Evolutionary conservation across 2,329 filamentous ascomycete species (phyloP), one percentile per base, ranked within the genome.

Genomic region (Cordyceps tenuipes): DNA sequence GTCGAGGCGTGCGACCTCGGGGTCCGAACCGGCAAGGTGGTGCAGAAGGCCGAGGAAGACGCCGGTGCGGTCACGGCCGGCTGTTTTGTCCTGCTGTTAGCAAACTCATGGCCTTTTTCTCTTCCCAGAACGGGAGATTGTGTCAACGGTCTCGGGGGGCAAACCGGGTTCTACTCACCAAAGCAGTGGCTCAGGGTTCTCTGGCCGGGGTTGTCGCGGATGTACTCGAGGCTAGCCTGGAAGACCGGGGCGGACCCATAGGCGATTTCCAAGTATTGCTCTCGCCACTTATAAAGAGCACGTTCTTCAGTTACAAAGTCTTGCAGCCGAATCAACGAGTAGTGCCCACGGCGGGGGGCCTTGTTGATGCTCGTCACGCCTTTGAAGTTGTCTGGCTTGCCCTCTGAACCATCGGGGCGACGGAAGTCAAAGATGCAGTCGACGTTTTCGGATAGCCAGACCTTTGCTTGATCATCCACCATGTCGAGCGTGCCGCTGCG

Each of bases 101-200:
- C 46, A 36, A 36, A 39, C n/a, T 36, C 36, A 10, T 39, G n/a
- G 7, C 8, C 23, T 36, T 3, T 3, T 50, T 5, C n/a, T 41
- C n/a, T 39, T 31, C 17, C 8, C 7, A 39, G 17, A 10, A 23
- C 29, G 7, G 7, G 29, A 29, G 7, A 1, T 6, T 8, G 3
- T 5, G 4, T 9, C 9, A 12, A 43, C 12, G 31, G 29, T 29
- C 23, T 15, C 7, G 12, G 12, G 12, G 49, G 49, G 5, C 6
- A 19, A 23, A 39, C n/a, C 52, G 17, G 58, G 31, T 41, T 9
- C 23, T 17, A 69, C 74, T 64, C 64, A 81, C 80, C 80, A 9
- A 77, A 81, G 66, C 81, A 84, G 66, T 84, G 81, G 46, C 83
- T 77, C 52, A 83, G 62, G 61, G 82, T 74, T 17, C 75, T 72